A percentile compares a stretch with the other conserved stretches of the same genome.
Evolutionary conservation across 805 yeast species (phyloP).

Genomic region (Lachancea kluyveri): DNA sequence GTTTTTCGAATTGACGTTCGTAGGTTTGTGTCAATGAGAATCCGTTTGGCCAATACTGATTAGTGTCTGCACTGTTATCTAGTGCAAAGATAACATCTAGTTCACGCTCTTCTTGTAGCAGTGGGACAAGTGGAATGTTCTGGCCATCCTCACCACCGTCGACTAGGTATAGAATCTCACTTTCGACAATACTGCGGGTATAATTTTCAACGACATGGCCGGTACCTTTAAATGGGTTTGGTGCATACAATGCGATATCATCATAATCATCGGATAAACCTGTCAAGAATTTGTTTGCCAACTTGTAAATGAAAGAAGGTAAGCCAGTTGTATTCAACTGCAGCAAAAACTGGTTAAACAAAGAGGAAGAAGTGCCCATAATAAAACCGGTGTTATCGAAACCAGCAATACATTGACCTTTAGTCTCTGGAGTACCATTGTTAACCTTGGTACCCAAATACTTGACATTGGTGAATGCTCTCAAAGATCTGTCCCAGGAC

Average conservation of each 20-base stretch:
- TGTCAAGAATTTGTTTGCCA: conserved; percentile 40
- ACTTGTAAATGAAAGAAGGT: conserved; percentile 39
- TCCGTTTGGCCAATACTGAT: conserved; percentile 61
- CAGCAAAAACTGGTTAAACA: conserved; percentile 66
- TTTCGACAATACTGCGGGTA: conserved; percentile 34
- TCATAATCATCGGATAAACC: conserved; percentile 46
- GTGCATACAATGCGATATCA: conserved; percentile 63
- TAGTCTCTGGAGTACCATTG: conserved; percentile 49
- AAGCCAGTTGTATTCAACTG: conserved; percentile 50
- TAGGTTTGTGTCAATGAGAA: conserved; percentile 50
- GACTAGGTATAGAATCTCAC: conserved; percentile 45
- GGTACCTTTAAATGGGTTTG: conserved; percentile 62
- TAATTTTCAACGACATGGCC: conserved; percentile 28
- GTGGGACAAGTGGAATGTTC: conserved; percentile 57
- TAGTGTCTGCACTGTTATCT: conserved; percentile 66
- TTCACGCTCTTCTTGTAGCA: conserved; percentile 53
- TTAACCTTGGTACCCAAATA: conserved; percentile 64
- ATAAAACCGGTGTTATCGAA: conserved; percentile 78
- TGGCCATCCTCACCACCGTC: conserved; percentile 74
- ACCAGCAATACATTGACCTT: conserved; percentile 57
- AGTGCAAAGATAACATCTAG: conserved; percentile 61
- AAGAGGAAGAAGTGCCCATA: conserved; percentile 75
- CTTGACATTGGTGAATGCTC: conserved; percentile 58
- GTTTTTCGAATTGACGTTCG: conserved; percentile 48
- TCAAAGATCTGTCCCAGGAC: conserved; percentile 77